Evolutionary conservation across 2,329 filamentous ascomycete genomes (phyloP).

Genomic region (Cladosporium sp.): DNA sequence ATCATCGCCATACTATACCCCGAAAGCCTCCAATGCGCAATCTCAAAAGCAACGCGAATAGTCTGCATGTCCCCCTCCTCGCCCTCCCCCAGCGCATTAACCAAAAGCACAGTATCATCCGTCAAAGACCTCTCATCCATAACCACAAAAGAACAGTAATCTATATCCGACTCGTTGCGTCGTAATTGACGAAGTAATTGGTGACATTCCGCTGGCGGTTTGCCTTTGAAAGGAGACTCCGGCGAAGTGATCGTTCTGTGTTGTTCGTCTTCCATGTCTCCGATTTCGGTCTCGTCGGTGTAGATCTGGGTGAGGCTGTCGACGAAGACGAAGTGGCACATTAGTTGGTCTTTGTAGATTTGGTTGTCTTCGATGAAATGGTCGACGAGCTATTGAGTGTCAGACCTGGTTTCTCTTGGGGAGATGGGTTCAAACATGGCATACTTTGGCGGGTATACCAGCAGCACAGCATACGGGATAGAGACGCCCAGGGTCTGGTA

Average conservation of each 20-base stretch:
- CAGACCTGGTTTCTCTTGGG: background rate
- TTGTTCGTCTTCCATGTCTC: constrained; percentile 6
- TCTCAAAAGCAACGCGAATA: background rate
- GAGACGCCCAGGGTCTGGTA: background rate
- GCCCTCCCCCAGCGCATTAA: background rate
- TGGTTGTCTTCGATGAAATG: background rate
- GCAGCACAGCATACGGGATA: background rate
- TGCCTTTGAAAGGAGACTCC: background rate
- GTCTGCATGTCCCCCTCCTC: background rate
- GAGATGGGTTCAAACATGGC: background rate
- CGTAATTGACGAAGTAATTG: background rate
- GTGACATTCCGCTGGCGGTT: background rate
- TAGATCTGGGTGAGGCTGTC: background rate
- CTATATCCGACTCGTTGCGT: background rate
- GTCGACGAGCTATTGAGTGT: background rate
- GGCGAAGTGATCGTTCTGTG: background rate
- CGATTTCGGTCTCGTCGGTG: constrained; percentile 2
- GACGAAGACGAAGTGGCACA: constrained; percentile 10
- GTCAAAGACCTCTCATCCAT: background rate
- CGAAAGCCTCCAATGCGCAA: background rate
- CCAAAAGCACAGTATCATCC: background rate
- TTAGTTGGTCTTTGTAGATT: background rate
- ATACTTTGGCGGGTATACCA: background rate
- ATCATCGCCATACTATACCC: background rate
- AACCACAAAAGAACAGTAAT: background rate